These are phyloP conservation scores for Boehmeria nivea DNA, from an alignment of 306 rosid genomes.

Conservation along the genomic window DNA sequence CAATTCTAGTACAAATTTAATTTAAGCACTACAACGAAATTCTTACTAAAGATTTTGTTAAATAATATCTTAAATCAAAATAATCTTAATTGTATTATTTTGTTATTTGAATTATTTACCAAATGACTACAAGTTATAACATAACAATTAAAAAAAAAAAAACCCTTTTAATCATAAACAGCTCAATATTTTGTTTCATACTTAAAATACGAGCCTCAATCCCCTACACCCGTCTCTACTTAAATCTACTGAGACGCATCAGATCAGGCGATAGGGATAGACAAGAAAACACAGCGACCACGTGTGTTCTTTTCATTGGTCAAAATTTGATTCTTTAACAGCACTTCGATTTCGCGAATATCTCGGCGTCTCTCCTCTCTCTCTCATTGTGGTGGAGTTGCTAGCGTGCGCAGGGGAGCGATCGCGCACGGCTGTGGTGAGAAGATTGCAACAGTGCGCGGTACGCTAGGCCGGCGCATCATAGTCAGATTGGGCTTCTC, in stretches of 20 bases:
- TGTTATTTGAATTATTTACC: too few species aligned
- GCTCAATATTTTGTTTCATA: too few species aligned
- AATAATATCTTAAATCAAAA: too few species aligned
- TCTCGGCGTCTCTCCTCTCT: slow-evolving; percentile 3
- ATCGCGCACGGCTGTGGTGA: slow-evolving; percentile 13
- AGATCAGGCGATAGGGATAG: not conserved
- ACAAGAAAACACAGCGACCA: not conserved
- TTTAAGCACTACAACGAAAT: too few species aligned
- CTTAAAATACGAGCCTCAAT: too few species aligned
- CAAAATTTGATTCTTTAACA: not conserved
- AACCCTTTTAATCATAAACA: too few species aligned
- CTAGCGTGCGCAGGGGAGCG: slow-evolving; percentile 25
- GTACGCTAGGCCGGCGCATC: slow-evolving; percentile 26
- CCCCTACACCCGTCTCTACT: not conserved
- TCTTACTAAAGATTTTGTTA: too few species aligned
- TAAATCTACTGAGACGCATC: not conserved
- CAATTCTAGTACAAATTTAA: too few species aligned
- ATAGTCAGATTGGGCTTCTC: slow-evolving; percentile 28
- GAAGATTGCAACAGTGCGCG: slow-evolving; percentile 19
- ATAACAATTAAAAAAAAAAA: too few species aligned
- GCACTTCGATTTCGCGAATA: not conserved
- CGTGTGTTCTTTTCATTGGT: not conserved
- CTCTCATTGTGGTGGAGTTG: slow-evolving; percentile 3
- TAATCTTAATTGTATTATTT: too few species aligned
- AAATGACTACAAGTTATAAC: too few species aligned